Conservation (phyloP, 1,284 basidiomycete species). For the Marasmius fiardii region DNA sequence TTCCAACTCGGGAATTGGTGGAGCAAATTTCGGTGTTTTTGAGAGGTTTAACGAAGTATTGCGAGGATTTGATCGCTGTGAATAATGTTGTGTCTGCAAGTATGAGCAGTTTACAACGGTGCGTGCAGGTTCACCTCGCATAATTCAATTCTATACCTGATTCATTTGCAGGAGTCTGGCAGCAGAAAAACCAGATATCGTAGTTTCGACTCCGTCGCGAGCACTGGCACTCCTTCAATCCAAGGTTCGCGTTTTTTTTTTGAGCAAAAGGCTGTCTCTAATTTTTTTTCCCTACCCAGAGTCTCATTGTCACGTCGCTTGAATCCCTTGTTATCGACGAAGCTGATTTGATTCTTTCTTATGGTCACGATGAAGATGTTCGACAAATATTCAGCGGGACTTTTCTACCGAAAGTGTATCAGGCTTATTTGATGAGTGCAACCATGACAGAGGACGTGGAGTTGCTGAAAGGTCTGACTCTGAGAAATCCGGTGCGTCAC, state of each 20-base stretch:
- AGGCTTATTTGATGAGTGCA: constrained; percentile 96
- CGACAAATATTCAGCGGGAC: constrained; percentile 77
- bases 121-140: neutral
- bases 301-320: constrained; percentile 58
- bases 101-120: constrained; percentile 38
- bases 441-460: constrained; percentile 98
- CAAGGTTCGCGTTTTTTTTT: constrained; percentile 43
- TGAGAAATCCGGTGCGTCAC: constrained; percentile 84
- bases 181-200: constrained; percentile 90
- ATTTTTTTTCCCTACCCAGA: constrained; percentile 36
- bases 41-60: constrained; percentile 66
- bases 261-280: constrained; percentile 2
- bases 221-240: constrained; percentile 78
- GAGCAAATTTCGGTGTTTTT: constrained; percentile 86
- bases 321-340: constrained; percentile 96
- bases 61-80: constrained; percentile 64
- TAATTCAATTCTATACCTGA: neutral
- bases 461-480: constrained; percentile 81
- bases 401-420: constrained; percentile 85
- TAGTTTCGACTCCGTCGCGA: constrained; percentile 90
- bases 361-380: constrained; percentile 94
- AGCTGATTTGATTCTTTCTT: constrained; percentile 96
- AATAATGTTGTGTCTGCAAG: constrained; percentile 71
- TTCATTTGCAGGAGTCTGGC: constrained; percentile 59
- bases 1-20: constrained; percentile 92